Evolutionary conservation across 2,329 filamentous ascomycete species (phyloP).

Genomic region (Arthroderma sp.): DNA sequence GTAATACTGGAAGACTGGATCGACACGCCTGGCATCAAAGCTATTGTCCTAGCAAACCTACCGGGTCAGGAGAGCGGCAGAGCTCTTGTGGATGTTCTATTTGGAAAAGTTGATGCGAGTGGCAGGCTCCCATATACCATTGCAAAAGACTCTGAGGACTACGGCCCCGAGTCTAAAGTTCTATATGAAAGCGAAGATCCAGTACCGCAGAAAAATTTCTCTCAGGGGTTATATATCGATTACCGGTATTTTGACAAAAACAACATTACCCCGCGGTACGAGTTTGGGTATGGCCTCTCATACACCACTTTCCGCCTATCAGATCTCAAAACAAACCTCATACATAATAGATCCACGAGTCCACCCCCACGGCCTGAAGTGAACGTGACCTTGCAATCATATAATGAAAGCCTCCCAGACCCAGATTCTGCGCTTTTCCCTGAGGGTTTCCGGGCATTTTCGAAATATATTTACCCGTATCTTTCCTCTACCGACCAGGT

Average conservation of each 20-base stretch:
- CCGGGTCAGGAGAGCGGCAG: constrained; percentile 46
- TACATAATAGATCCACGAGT: constrained; percentile 39
- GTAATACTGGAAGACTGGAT: constrained; percentile 51
- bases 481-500: constrained; percentile 42
- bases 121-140: constrained; percentile 54
- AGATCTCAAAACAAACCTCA: constrained; percentile 38
- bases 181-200: constrained; percentile 57
- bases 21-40: constrained; percentile 52
- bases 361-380: constrained; percentile 33
- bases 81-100: constrained; percentile 36
- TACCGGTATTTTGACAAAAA: constrained; percentile 80
- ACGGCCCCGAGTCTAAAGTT: constrained; percentile 57
- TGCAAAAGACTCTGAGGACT: constrained; percentile 43
- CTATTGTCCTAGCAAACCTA: constrained; percentile 51
- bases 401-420: constrained; percentile 44
- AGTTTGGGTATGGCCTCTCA: constrained; percentile 75
- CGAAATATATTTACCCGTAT: constrained; percentile 65
- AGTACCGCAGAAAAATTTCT: constrained; percentile 69
- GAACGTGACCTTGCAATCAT: constrained; percentile 41
- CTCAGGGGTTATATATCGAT: constrained; percentile 74
- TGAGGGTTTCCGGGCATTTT: constrained; percentile 45
- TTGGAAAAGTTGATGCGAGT: constrained; percentile 32
- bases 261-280: constrained; percentile 61
- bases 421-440: constrained; percentile 51
- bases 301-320: constrained; percentile 62